phyloP scores from a whole-genome alignment of 75 land plant species.

The Adiantum capillusveneris region DNA sequence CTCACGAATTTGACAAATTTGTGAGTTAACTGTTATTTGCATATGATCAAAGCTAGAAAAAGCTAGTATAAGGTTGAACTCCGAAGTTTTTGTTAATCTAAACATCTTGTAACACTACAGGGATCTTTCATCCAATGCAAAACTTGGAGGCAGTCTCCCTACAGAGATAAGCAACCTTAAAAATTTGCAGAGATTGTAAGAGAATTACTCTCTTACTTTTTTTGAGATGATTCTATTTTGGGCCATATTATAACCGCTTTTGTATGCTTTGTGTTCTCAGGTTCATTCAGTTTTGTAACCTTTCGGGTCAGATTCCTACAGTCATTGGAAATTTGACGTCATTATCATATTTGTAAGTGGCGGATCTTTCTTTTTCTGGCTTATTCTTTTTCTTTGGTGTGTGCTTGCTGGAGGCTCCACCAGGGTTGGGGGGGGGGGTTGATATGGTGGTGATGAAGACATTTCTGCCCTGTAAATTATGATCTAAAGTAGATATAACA shows the following conservation, averaged over 20 bases:
- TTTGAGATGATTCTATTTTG: neutral
- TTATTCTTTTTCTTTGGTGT: neutral
- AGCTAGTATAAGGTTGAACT: too few relatives aligned
- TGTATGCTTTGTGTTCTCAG: neutral
- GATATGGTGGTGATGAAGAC: too few relatives aligned
- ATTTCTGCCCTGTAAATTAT: too few relatives aligned
- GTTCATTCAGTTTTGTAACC: slow-evolving; percentile 2
- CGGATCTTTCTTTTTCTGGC: neutral
- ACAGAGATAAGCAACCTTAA: neutral
- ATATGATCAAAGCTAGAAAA: too few relatives aligned
- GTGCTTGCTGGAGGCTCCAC: too few relatives aligned
- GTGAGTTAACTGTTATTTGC: neutral
- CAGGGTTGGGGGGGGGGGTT: too few relatives aligned
- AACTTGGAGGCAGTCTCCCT: slow-evolving; percentile 2
- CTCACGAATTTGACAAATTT: neutral
- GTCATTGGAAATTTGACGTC: slow-evolving; percentile 1
- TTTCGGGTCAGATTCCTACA: neutral
- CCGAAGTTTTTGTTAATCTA: too few relatives aligned
- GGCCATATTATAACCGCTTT: neutral
- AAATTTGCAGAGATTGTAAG: neutral
- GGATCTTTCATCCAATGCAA: slow-evolving; percentile 3
- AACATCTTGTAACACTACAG: neutral
- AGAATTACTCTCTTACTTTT: neutral
- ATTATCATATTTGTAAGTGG: neutral
- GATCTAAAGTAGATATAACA: too few relatives aligned